These are phyloP conservation scores for Colletotrichum gigasporum DNA, from an alignment of 2,329 filamentous ascomycete species.

Conservation along the genomic window DNA sequence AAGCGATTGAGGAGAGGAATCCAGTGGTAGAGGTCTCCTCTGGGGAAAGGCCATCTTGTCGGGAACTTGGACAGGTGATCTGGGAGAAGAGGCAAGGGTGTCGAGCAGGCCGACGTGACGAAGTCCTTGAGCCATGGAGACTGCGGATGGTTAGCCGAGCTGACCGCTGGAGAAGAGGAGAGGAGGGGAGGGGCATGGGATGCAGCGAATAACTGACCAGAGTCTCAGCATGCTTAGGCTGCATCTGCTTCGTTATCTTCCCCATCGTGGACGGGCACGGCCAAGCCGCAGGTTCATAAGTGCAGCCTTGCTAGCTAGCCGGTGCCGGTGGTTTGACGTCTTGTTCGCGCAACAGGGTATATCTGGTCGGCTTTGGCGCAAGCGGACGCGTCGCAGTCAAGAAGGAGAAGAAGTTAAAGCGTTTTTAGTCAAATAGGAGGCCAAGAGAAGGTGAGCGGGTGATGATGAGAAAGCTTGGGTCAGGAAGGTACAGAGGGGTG, in stretches of 20 bases:
- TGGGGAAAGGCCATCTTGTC: conserved; percentile 91
- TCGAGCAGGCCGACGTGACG: conserved; percentile 74
- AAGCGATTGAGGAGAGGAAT: conserved; percentile 94
- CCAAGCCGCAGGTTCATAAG: conserved; percentile 61
- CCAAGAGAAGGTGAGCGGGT: conserved; percentile 1
- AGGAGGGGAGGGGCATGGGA: conserved; percentile 2
- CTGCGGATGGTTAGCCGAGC: conserved; percentile 54
- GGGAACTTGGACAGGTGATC: conserved; percentile 82
- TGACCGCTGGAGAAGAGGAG: neutral
- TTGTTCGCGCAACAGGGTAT: conserved; percentile 21
- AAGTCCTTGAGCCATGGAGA: conserved; percentile 89
- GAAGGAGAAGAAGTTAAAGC: neutral
- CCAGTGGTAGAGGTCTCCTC: conserved; percentile 98
- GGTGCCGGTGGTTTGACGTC: neutral
- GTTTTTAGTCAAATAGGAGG: neutral
- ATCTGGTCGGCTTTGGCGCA: conserved; percentile 16
- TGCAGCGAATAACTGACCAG: conserved; percentile 57
- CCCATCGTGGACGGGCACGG: conserved; percentile 71
- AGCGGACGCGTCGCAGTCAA: conserved; percentile 12
- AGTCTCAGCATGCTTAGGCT: conserved; percentile 73
- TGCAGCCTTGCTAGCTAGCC: conserved; percentile 33
- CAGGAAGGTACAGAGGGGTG: conserved; percentile 36
- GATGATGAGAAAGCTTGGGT: conserved; percentile 26
- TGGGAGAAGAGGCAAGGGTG: conserved; percentile 80
- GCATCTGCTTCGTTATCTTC: conserved; percentile 74